phyloP scores from a whole-genome alignment of 352 stramenopile genomes.

The Elongisporangium anandrum region DNA sequence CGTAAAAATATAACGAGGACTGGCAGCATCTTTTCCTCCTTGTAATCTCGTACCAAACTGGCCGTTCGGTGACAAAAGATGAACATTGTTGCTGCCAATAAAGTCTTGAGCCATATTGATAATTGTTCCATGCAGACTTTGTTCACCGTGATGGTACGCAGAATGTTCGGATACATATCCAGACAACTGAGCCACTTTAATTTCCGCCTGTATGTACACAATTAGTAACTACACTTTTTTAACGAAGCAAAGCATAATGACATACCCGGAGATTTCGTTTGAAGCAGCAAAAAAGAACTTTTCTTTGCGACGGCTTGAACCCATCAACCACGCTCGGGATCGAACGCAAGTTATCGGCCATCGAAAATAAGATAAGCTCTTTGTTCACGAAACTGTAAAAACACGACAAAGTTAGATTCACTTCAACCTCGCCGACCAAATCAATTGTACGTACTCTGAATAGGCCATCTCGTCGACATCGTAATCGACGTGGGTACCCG shows the following conservation, averaged over 20 bases:
- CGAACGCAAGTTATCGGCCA: slow-evolving; percentile 96
- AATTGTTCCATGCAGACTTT: slow-evolving; percentile 93
- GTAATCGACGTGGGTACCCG: slow-evolving; percentile 90
- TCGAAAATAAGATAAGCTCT: slow-evolving; percentile 98
- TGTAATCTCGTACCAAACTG: slow-evolving; percentile 97
- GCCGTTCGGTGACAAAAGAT: slow-evolving; percentile 93
- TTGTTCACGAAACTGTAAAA: slow-evolving; percentile 94
- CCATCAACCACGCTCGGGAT: slow-evolving; percentile 96
- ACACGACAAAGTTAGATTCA: slow-evolving; percentile 3
- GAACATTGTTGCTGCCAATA: slow-evolving; percentile 98
- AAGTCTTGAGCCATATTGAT: slow-evolving; percentile 99
- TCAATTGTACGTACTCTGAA: slow-evolving; percentile 64
- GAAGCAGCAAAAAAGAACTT: slow-evolving; percentile 98
- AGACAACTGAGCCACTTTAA: slow-evolving; percentile 93
- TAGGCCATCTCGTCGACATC: slow-evolving; percentile 91
- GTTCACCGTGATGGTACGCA: slow-evolving; percentile 98
- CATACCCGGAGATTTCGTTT: slow-evolving; percentile 96
- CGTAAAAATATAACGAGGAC: slow-evolving; percentile 94
- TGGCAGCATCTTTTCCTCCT: slow-evolving; percentile 95
- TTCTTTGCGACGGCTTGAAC: slow-evolving; percentile 98
- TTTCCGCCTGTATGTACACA: slow-evolving; percentile 35
- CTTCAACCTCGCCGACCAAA: no score
- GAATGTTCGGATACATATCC: slow-evolving; percentile 98
- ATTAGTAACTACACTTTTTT: slow-evolving; percentile 1
- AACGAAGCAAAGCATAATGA: slow-evolving; percentile 15